Base-by-base conservation (phyloP, 2,329 filamentous ascomycete species). In the Ophiostoma novo-ulmi region DNA sequence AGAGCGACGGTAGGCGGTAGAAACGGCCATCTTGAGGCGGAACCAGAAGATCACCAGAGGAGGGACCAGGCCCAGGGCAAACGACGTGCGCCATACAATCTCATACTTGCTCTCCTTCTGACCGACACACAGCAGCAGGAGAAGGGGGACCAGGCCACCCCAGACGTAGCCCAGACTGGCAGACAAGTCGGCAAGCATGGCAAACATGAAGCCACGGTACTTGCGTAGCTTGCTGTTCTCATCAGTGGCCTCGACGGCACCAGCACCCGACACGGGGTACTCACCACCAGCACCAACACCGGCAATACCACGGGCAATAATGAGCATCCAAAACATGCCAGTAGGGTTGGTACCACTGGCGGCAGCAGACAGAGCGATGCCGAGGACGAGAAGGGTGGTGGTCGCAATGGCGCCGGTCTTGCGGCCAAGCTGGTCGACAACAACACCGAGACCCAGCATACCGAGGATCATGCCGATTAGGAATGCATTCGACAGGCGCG, bases 391-490 rank as follows among this genome's bases (percentile, higher is more conserved):
- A 65, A 84, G 78, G 5, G 80, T 68, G 0, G 84, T 85, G 0
- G 84, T 81, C 5, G 79, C 78, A 4, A 85, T 76, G 55, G 82
- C 80, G 14, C 83, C 84, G 0, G 80, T 84, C 61, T 81, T 80
- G 55, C 84, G 79, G n/a, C 84, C 84, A 5, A 85, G 74, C 22
- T 81, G 80, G 75, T 85, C 84, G 72, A 84, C 82, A 7, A 83
- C 75, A 11, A 81, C 77, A 7, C 85, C 84, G 71, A 87, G 86
- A 73, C 82, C 78, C 8, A 87, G 76, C 81, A 87, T 87, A 68
- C 85, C 85, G 68, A 86, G 77, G 70, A 86, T 85, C 77, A 85
- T 82, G 66, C 85, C 86, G 68, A 87, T 82, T 5, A 87, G 79
- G 72, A 84, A 85, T 2, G 85, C 81, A 74, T 88, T 87, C 58